These are phyloP conservation scores for Entomortierella parvispora DNA, from an alignment of 192 early-diverging fungal species.

Conservation along the genomic window DNA sequence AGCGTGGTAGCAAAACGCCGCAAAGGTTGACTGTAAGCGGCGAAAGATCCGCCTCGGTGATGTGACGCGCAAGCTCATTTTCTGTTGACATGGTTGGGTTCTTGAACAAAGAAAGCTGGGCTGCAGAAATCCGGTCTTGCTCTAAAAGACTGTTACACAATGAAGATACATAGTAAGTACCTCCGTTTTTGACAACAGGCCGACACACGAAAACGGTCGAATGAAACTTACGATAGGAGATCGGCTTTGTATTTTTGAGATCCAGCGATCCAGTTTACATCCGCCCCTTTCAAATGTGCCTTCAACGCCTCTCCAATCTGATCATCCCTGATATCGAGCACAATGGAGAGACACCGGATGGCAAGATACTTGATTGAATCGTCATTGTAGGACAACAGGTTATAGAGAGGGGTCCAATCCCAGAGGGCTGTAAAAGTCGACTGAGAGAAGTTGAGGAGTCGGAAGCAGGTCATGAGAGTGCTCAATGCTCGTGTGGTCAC, in stretches of 20 bases:
- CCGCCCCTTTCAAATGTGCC: constrained; percentile 22
- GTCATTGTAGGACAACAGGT: constrained; percentile 54
- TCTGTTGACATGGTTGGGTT: constrained; percentile 45
- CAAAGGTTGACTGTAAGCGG: constrained; percentile 68
- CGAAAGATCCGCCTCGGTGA: constrained; percentile 57
- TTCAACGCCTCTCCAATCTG: constrained; percentile 46
- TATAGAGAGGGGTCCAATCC: constrained; percentile 64
- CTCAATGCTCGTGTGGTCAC: constrained; percentile 44
- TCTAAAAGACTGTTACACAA: constrained; percentile 51
- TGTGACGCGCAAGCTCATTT: background rate
- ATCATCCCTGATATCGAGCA: constrained; percentile 60
- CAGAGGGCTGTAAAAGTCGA: constrained; percentile 61
- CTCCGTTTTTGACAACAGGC: background rate
- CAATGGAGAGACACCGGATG: constrained; percentile 56
- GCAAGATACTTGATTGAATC: constrained; percentile 55
- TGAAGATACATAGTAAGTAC: constrained; percentile 12
- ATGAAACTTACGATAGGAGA: constrained; percentile 47
- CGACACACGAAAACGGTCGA: too few relatives aligned
- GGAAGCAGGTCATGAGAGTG: constrained; percentile 61
- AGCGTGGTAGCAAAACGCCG: constrained; percentile 71
- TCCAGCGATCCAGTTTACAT: constrained; percentile 41
- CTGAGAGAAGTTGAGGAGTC: constrained; percentile 59
- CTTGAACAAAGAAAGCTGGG: constrained; percentile 53
- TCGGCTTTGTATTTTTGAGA: constrained; percentile 43
- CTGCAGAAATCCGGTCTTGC: constrained; percentile 57